Conservation (phyloP, 352 stramenopile species). For the Globisporangium ultimum region DNA sequence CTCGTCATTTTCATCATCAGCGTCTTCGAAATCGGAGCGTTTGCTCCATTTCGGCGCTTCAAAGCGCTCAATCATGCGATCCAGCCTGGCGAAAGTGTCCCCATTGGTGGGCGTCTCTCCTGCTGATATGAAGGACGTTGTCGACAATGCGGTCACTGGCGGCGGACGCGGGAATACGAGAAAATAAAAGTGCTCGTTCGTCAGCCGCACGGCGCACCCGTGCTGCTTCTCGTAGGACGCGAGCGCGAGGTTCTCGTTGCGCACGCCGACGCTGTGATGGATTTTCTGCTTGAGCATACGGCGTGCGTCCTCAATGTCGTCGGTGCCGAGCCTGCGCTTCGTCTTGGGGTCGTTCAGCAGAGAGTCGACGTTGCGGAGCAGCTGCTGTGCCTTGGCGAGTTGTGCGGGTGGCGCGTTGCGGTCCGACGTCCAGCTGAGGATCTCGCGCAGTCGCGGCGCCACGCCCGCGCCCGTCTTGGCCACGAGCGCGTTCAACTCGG, state of each 20-base stretch:
- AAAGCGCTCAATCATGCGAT: conserved; percentile 18
- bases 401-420: conserved; percentile 18
- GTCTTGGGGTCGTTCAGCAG: conserved; percentile 37
- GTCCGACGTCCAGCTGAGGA: conserved; percentile 47
- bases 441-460: conserved; percentile 37
- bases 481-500: conserved; percentile 53
- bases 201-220: conserved; percentile 50
- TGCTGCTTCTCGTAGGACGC: conserved; percentile 62
- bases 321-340: conserved; percentile 31
- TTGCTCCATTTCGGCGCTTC: background rate
- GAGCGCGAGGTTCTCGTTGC: conserved; percentile 65
- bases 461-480: conserved; percentile 35
- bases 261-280: conserved; percentile 55
- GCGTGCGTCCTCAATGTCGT: conserved; percentile 39
- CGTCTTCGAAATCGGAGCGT: background rate
- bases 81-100: conserved; percentile 27
- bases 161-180: conserved; percentile 44
- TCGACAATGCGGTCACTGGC: background rate
- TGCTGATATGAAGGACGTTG: background rate
- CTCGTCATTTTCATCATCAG: conserved; percentile 1
- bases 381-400: conserved; percentile 27
- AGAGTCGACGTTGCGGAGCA: conserved; percentile 38
- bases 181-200: conserved; percentile 66
- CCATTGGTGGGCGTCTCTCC: background rate
- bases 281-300: conserved; percentile 55